Evolutionary conservation across 1,284 basidiomycete genomes (phyloP).

Genomic region (Puccinia polysora): DNA sequence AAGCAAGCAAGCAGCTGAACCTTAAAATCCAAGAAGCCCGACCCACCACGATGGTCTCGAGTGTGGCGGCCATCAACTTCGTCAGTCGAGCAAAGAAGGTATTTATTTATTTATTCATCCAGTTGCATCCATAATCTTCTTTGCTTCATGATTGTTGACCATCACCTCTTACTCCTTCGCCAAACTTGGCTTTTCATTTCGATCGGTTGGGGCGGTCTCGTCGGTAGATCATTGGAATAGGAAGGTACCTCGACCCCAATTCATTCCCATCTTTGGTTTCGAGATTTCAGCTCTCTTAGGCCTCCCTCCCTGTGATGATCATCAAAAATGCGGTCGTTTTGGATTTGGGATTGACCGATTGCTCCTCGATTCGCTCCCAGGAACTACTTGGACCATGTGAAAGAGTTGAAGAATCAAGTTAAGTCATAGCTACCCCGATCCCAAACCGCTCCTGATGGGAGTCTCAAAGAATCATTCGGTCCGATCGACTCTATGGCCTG

Average conservation of each 20-base stretch:
- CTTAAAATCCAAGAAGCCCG: no score
- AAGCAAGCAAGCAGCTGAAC: no score
- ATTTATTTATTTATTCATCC: not conserved
- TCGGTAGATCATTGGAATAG: slow-evolving; percentile 36
- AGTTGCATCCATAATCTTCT: not conserved
- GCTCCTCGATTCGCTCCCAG: not conserved
- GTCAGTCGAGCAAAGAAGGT: slow-evolving; percentile 19
- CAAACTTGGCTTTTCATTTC: not conserved
- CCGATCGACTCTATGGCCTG: no score
- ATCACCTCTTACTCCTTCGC: not conserved
- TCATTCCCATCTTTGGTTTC: not conserved
- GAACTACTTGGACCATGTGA: slow-evolving; percentile 34
- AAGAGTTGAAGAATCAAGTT: slow-evolving; percentile 36
- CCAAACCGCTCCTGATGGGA: not conserved
- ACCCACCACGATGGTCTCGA: slow-evolving; percentile 2
- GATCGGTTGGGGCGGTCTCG: not conserved
- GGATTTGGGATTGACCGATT: not conserved
- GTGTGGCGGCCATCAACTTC: slow-evolving; percentile 18
- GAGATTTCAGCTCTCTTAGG: not conserved
- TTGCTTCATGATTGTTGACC: not conserved
- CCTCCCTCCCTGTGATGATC: not conserved
- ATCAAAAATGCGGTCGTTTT: not conserved
- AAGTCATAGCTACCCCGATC: no score
- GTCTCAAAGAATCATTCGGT: not conserved
- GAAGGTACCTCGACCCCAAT: slow-evolving; percentile 2